Evolutionary conservation across 2,329 filamentous ascomycete species (phyloP), one percentile per base, ranked within the genome.

Genomic region (Lachnellula subtilissima): DNA sequence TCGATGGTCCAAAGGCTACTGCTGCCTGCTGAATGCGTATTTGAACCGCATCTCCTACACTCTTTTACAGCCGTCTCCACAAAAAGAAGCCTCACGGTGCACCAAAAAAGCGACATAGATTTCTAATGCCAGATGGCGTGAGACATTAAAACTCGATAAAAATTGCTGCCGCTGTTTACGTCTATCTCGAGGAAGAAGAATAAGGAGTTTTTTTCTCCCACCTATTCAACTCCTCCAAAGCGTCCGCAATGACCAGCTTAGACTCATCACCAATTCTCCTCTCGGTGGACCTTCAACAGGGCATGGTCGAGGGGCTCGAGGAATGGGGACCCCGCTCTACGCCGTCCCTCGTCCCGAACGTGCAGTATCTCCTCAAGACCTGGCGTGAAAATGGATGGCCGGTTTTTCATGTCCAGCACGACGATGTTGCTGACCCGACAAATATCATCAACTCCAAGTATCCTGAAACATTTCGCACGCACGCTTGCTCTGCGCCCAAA

Each of bases 291-390:
- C 51, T 64, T n/a, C 62, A 66, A 49, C 57, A 62, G 25, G 54
- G 60, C 15, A 28, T 61, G 5, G 60, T 65, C 28, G 52, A 59
- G 15, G 53, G 43, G 2, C 47, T 52, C 25, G 17, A 53, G 17
- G 51, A 55, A 37, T 63, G 59, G 60, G 63, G 62, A 7, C 57
- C 62, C 6, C 61, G 63, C 45, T 66, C 62, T 11, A 66, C 62
- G 7, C 62, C 61, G 8, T n/a, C 53, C 4, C 56, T 65, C 39
- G 55, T 37, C 23, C 28, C 56, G 9, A 65, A 60, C 37, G 56
- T 64, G 9, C 23, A 53, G 1, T 32, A 45, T 35, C 23, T 66
- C 32, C 59, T 66, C 36, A 35, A 28, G 5, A 50, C 52, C 22
- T 66, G 61, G 58, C 64, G 63, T 7, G 46, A 49, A 1, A 54